Conservation (phyloP, 768 basidiomycete genomes). For the Phaeolepiota aurea region DNA sequence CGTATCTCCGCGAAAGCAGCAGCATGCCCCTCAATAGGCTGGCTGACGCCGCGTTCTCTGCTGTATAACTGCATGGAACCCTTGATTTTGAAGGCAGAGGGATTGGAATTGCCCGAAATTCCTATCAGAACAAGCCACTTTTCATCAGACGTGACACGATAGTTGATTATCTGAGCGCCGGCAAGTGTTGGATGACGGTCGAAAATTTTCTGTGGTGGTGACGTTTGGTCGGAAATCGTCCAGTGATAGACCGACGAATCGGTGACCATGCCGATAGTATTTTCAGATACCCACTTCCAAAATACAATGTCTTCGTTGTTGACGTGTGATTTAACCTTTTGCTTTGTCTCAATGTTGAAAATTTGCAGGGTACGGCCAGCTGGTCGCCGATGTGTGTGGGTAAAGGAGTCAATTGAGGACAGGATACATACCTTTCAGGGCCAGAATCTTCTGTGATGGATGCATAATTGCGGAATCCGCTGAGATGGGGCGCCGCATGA, state of each 20-base stretch:
- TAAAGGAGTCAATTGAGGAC: not conserved
- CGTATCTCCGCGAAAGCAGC: conserved; percentile 92
- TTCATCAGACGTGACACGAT: conserved; percentile 85
- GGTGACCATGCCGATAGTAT: conserved; percentile 91
- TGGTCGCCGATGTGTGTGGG: conserved; percentile 20
- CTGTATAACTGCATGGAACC: conserved; percentile 98
- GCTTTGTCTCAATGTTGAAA: conserved; percentile 96
- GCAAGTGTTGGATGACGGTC: conserved; percentile 93
- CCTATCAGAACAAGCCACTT: conserved; percentile 97
- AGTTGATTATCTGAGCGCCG: conserved; percentile 97
- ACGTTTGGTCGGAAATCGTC: conserved; percentile 67
- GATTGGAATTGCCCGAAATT: conserved; percentile 89
- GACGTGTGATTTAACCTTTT: conserved; percentile 93
- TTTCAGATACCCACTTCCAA: conserved; percentile 97
- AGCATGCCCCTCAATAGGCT: conserved; percentile 98
- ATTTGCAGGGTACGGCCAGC: conserved; percentile 93
- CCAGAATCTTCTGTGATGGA: conserved; percentile 91
- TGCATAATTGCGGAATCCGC: conserved; percentile 99
- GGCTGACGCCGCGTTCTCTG: conserved; percentile 85
- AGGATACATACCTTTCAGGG: conserved; percentile 82
- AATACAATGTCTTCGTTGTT: conserved; percentile 94
- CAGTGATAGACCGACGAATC: conserved; percentile 91
- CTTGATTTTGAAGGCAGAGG: conserved; percentile 97
- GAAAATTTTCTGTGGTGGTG: conserved; percentile 86
- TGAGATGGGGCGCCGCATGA: conserved; percentile 88